Percentiles rank a stretch among this genome's conserved stretches.
Conservation (phyloP, 2,329 filamentous ascomycete species). For the Phaeosphaeriaceae sp. region DNA sequence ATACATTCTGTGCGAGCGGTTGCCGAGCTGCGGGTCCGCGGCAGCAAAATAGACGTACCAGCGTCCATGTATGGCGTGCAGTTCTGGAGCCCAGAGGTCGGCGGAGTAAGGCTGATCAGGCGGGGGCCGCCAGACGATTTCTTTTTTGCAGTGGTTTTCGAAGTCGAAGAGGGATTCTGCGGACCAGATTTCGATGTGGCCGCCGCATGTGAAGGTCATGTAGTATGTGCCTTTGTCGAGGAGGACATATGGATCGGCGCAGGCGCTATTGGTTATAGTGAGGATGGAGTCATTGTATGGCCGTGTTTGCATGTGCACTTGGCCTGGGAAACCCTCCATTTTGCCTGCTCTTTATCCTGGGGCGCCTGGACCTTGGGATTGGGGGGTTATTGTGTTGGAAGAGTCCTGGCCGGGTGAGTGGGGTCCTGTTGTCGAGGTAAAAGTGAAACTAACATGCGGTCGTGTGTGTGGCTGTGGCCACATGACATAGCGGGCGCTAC, state of each 20-base stretch:
- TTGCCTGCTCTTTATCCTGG: constrained; percentile 1
- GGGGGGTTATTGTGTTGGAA: not conserved
- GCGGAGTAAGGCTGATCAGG: constrained; percentile 52
- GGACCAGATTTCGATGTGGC: constrained; percentile 54
- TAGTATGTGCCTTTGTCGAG: constrained; percentile 53
- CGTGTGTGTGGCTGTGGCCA: constrained; percentile 6
- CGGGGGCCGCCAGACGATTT: constrained; percentile 52
- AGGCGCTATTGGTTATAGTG: constrained; percentile 49
- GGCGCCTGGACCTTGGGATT: not conserved
- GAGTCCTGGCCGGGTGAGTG: not conserved
- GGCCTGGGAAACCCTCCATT: constrained; percentile 22
- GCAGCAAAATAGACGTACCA: constrained; percentile 63
- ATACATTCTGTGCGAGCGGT: constrained; percentile 54
- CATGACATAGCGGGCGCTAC: constrained; percentile 9
- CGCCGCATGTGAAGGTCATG: constrained; percentile 55
- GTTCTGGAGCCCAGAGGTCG: constrained; percentile 63
- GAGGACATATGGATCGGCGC: constrained; percentile 55
- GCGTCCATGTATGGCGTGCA: constrained; percentile 57
- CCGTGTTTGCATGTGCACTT: constrained; percentile 28
- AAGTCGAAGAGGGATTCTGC: constrained; percentile 50
- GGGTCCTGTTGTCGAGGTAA: not conserved
- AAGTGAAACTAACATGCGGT: constrained; percentile 10
- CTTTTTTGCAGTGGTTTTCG: constrained; percentile 45
- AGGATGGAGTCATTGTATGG: constrained; percentile 50
- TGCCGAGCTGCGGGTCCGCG: constrained; percentile 51